Base-by-base conservation (phyloP, 768 basidiomycete species). In the Phlebiopsis gigantea region DNA sequence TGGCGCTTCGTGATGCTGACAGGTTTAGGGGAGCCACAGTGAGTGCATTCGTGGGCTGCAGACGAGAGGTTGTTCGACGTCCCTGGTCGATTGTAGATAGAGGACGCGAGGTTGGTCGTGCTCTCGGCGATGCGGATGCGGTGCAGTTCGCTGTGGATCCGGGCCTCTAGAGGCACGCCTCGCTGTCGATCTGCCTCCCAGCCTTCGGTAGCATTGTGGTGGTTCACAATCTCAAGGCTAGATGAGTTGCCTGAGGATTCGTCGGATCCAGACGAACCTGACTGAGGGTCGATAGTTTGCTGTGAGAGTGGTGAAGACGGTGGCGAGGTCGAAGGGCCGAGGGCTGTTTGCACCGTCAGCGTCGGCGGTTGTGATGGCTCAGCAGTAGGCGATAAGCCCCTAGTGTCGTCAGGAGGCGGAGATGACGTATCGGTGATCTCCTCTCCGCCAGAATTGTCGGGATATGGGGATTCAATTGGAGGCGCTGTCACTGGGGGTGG, bases 201-300 rank as follows among this genome's bases (percentile, higher is more conserved):
- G 45, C 57, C 47, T 39, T 72, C 68, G 46, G 62, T 77, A 56
- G n/a, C 31, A 8, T 10, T 26, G 7, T 77, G 77, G 53, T 75
- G 61, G 34, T 80, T 79, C 44, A 85, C 74, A 41, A 85, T 75
- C 62, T 81, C 82, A 52, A 84, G 68, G 61, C 69, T 70, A 29
- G 79, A 79, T 15, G 50, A 34, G 4, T 21, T 21, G 19, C 30
- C 46, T 9, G 57, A 62, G n/a, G 39, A 21, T 47, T 72, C 68
- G 55, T 83, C 82, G 34, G 79, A 79, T 26, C 68, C 72, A 15
- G 69, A 67, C 34, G 50, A 53, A 12, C 47, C 30, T 31, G 66
- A 63, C 28, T 58, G 53, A n/a, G 44, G 55, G 42, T 47, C 54
- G 28, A 25, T 45, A 39, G 45, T 43, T 17, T 55, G 31, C n/a